Evolutionary conservation across 2,329 filamentous ascomycete species (phyloP).

Genomic region (Orbilia brochopaga): DNA sequence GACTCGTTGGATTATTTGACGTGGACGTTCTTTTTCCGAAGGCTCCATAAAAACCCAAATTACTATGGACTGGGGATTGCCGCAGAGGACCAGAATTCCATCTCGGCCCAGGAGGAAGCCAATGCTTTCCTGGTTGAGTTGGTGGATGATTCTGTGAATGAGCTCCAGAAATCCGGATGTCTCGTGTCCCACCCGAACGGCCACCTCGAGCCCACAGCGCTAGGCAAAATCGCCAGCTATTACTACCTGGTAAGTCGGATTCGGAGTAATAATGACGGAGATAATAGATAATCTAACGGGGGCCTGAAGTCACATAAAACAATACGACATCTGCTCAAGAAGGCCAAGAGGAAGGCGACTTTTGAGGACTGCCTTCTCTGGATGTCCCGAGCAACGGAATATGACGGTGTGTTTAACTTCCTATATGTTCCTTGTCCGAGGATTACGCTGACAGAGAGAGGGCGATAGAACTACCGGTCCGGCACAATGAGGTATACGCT

Average conservation of each 20-base stretch:
- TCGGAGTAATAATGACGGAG: neutral
- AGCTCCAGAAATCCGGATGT: slow-evolving; percentile 83
- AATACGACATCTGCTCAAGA: slow-evolving; percentile 78
- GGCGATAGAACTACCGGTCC: slow-evolving; percentile 80
- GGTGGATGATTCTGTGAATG: slow-evolving; percentile 82
- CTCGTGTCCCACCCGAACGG: slow-evolving; percentile 82
- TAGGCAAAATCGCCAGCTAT: slow-evolving; percentile 99
- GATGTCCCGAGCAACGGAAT: slow-evolving; percentile 93
- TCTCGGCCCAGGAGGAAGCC: slow-evolving; percentile 81
- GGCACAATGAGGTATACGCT: slow-evolving; percentile 76
- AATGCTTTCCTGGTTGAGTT: slow-evolving; percentile 95
- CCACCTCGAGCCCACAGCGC: slow-evolving; percentile 83
- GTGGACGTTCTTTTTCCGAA: slow-evolving; percentile 99
- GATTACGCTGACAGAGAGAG: slow-evolving; percentile 28
- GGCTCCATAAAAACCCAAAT: slow-evolving; percentile 95
- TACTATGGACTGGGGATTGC: slow-evolving; percentile 97
- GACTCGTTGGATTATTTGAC: slow-evolving; percentile 97
- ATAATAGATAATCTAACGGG: slow-evolving; percentile 50
- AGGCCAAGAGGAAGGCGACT: slow-evolving; percentile 75
- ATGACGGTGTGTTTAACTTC: slow-evolving; percentile 64
- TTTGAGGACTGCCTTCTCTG: slow-evolving; percentile 85
- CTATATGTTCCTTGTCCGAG: neutral
- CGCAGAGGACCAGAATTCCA: slow-evolving; percentile 87
- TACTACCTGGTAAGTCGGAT: slow-evolving; percentile 73
- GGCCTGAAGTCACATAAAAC: slow-evolving; percentile 75